These are phyloP conservation scores for Vitis labrusca DNA, from an alignment of 164 flowering plant genomes.

Conservation along the genomic window DNA sequence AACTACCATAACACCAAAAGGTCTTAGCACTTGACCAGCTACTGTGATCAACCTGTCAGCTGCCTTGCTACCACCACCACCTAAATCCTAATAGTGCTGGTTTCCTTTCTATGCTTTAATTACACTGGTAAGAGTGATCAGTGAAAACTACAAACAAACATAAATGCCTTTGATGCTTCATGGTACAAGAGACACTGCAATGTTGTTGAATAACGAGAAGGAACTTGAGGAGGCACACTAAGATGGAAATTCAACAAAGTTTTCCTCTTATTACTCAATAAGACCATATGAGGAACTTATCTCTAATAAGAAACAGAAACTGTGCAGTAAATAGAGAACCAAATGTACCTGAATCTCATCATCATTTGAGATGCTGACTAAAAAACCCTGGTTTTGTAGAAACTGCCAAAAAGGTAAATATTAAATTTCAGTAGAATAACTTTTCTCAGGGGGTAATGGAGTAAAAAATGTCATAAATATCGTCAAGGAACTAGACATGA, in stretches of 20 bases:
- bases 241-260: neutral
- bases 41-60: neutral
- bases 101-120: too few relatives aligned
- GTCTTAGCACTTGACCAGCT: neutral
- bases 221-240: neutral
- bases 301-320: slow-evolving; percentile 1
- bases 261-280: neutral
- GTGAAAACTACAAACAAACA: too few relatives aligned
- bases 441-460: neutral
- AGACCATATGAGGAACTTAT: neutral
- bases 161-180: too few relatives aligned
- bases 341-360: slow-evolving; percentile 49
- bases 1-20: too few relatives aligned
- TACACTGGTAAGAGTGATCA: too few relatives aligned
- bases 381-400: slow-evolving; percentile 46
- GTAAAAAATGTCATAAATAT: neutral
- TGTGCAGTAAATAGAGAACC: neutral
- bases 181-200: neutral
- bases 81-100: neutral
- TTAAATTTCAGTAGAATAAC: neutral
- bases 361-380: slow-evolving; percentile 48
- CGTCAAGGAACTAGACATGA: neutral
- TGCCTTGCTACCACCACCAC: neutral
- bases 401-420: slow-evolving; percentile 36
- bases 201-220: neutral